Base-by-base conservation (phyloP, 768 basidiomycete genomes). In the Suillus weaverae region DNA sequence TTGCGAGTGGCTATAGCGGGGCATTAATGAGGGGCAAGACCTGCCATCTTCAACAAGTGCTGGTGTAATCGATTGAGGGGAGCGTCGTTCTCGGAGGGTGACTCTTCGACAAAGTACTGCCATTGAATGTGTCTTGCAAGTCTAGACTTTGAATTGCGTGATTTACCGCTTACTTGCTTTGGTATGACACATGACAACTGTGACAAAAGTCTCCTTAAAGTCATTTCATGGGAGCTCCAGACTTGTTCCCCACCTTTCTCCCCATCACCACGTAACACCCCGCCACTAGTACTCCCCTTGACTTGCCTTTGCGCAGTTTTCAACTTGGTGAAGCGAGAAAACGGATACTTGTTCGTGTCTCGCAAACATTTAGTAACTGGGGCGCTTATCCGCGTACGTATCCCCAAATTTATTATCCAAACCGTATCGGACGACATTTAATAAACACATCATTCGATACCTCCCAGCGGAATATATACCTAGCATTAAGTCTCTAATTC, bases 391-490 rank as follows among this genome's bases (percentile, higher is more conserved):
- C 30, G 7, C 50, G 50, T 51, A 16, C 30, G 8, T 65, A 51
- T 38, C 64, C 64, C 64, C 61, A 51, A 59, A 38, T 18, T 56
- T 60, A 62, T 55, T 22, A 55, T 8, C 41, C 16, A 18, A 26
- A 43, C 26, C 41, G 20, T 30, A 65, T 64, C 62, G 64, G 33
- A 65, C 64, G 62, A 65, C 64, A 44, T 62, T 53, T 5, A n/a
- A 39, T 41, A 59, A 20, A 32, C 26, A 59, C 38, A 69, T 70
- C 69, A 65, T 70, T 54, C 41, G 66, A 70, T 67, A 68, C 61
- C 26, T 9, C 62, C 22, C 35, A 18, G 48, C 60, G 55, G 39
- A 20, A 60, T 67, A 76, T 69, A 73, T 70, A 73, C 68, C 60
- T 43, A 35, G 59, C 57, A 59, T 36, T 13, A 4, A 59, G 10